Evolutionary conservation across 2,329 filamentous ascomycete species (phyloP).

Genomic region (Chrysoporthe deuterocubensis): DNA sequence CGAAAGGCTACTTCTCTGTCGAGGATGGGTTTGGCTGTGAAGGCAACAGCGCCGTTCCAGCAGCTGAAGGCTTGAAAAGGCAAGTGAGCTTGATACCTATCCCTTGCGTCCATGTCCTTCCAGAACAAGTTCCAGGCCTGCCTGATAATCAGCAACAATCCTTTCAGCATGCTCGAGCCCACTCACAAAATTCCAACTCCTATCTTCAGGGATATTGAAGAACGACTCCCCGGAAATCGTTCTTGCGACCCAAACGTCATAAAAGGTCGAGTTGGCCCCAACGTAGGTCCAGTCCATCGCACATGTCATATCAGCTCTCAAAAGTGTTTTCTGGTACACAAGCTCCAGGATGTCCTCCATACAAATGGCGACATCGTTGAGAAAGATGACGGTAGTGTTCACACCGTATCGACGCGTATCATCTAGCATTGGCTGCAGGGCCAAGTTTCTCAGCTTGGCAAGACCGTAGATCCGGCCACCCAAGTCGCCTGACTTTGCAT

Average conservation of each 20-base stretch:
- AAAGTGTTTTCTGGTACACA: constrained; percentile 49
- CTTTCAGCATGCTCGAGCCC: neutral
- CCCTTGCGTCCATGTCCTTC: constrained; percentile 45
- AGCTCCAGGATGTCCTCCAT: constrained; percentile 62
- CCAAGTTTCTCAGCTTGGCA: constrained; percentile 56
- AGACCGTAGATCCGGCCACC: constrained; percentile 49
- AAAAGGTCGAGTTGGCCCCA: constrained; percentile 52
- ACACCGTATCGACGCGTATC: constrained; percentile 33
- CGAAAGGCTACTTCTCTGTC: constrained; percentile 51
- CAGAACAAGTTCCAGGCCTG: constrained; percentile 56
- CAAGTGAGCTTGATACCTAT: constrained; percentile 39
- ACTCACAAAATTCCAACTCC: constrained; percentile 46
- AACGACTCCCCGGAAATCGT: constrained; percentile 58
- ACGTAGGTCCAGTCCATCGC: constrained; percentile 61
- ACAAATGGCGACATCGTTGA: constrained; percentile 59
- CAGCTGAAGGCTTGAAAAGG: constrained; percentile 65
- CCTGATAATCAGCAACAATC: neutral
- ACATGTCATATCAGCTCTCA: constrained; percentile 60
- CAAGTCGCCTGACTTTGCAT: constrained; percentile 35
- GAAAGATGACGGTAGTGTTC: constrained; percentile 52
- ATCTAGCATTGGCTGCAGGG: constrained; percentile 50
- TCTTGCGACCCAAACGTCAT: constrained; percentile 61
- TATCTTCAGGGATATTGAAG: constrained; percentile 55
- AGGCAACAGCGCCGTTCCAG: constrained; percentile 61
- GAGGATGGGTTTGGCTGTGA: constrained; percentile 53